phyloP scores from a whole-genome alignment of 1,284 basidiomycete species.

The Phlebopus sp. region DNA sequence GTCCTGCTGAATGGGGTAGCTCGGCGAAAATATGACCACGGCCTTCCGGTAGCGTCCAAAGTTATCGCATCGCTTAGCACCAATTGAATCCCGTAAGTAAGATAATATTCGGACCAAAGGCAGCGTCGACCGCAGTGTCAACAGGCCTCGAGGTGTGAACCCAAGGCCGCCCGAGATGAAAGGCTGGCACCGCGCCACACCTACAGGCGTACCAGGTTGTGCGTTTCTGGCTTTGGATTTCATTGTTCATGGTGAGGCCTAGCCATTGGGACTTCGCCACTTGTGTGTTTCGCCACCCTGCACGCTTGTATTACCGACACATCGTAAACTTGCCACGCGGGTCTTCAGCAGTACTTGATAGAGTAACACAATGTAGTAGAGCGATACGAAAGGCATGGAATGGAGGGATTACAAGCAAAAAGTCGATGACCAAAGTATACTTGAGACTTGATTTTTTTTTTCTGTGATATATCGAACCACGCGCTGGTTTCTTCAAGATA shows the following conservation, averaged over 20 bases:
- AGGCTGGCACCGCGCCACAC: no score
- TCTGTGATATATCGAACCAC: constrained; percentile 37
- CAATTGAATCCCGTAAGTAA: no score
- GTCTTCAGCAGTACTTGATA: constrained; percentile 40
- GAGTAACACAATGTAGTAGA: constrained; percentile 39
- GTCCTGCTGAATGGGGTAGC: no score
- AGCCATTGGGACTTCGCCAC: constrained; percentile 13
- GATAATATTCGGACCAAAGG: no score
- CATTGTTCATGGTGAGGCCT: constrained; percentile 15
- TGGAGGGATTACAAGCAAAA: constrained; percentile 34
- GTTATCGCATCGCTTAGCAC: no score
- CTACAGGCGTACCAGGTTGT: no score
- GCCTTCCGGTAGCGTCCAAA: no score
- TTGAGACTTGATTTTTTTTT: constrained; percentile 47
- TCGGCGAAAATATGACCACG: no score
- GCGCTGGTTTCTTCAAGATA: constrained; percentile 36
- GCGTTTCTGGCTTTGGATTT: not conserved
- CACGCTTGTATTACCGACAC: constrained; percentile 35
- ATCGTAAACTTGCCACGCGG: constrained; percentile 37
- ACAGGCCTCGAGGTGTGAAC: no score
- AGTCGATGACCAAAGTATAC: constrained; percentile 37
- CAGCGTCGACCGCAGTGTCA: no score
- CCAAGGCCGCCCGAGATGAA: no score
- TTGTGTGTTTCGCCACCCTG: constrained; percentile 28
- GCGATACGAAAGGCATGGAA: constrained; percentile 36